Base-by-base conservation (phyloP, 1,284 basidiomycete genomes). In the Malassezia obtusa region DNA sequence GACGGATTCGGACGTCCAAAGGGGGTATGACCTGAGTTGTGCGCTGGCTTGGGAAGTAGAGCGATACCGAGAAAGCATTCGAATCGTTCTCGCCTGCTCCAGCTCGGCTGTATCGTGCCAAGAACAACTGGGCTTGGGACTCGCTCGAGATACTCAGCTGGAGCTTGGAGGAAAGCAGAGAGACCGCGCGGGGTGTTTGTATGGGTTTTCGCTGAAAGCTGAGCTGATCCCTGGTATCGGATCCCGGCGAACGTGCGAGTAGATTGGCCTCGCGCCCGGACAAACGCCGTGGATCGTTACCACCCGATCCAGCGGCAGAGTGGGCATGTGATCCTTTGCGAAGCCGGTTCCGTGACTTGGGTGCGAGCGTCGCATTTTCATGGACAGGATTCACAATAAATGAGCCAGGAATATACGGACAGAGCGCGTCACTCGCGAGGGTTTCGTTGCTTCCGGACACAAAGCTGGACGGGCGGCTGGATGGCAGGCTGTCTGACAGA, bases 11-110 rank as follows among this genome's bases (percentile, higher is more conserved):
- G 4, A 56, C 43, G 14, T 24, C 21, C 4, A 55, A 5, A 6
- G 22, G 15, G 6, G 51, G 45, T 8, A 15, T n/a, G 9, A 25
- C 14, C 8, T 22, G n/a, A 0, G 7, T 9, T 15, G 19, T 19
- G 19, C 25, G 6, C 22, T 47, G 45, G n/a, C 36, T 25, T 17
- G 92, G 92, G 76, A 94, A 96, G 76, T 84, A 96, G 0, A 96
- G 79, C 41, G 81, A 81, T 44, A 94, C 82, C 15, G 79, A 79
- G 53, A 84, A 64, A 5, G 74, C 74, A 0, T 77, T 75, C 9
- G 71, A 58, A 1, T 71, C 68, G 7, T 63, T 61, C 24, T 59
- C 61, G 1, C 44, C 28, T 1, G 39, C 54, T n/a, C 33, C 45
- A 8, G 17, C 35, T 15, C 28, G 32, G 17, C n/a, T 17, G 28